Evolutionary conservation across 2,329 filamentous ascomycete genomes (phyloP).

Genomic region (Eutypa lata): DNA sequence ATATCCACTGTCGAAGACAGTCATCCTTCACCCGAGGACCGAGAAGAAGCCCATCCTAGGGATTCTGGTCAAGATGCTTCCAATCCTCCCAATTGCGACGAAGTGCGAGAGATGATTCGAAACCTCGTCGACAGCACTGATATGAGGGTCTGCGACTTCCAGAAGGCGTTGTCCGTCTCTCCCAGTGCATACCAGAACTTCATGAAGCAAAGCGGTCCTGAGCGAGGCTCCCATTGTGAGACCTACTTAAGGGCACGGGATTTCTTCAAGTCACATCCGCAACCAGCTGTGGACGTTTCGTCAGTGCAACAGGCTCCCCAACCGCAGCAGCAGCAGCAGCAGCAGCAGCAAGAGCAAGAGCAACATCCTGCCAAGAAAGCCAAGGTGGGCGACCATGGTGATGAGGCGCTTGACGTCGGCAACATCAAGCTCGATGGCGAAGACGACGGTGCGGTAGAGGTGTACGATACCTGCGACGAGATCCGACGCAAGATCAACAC

Average conservation of each 20-base stretch:
- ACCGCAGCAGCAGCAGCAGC: no score
- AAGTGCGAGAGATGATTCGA: neutral
- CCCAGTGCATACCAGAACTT: neutral
- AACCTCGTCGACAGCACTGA: neutral
- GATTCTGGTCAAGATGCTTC: neutral
- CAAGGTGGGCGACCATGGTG: neutral
- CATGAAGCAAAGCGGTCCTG: neutral
- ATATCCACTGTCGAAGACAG: no score
- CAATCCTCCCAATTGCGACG: neutral
- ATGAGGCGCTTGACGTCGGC: constrained; percentile 2
- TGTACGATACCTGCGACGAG: constrained; percentile 58
- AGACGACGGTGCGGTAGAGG: constrained; percentile 36
- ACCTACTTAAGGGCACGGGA: neutral
- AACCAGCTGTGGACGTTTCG: neutral
- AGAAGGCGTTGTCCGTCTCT: neutral
- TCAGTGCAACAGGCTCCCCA: no score
- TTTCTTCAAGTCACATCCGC: neutral
- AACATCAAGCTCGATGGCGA: constrained; percentile 41
- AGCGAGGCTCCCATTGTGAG: neutral
- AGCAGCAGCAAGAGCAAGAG: neutral
- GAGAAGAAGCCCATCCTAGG: no score
- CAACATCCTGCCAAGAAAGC: neutral
- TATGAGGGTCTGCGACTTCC: neutral
- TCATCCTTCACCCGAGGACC: no score
- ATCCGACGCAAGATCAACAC: constrained; percentile 53